phyloP scores from a whole-genome alignment of 2,329 filamentous ascomycete species.

The Orbilia ellipsospora region DNA sequence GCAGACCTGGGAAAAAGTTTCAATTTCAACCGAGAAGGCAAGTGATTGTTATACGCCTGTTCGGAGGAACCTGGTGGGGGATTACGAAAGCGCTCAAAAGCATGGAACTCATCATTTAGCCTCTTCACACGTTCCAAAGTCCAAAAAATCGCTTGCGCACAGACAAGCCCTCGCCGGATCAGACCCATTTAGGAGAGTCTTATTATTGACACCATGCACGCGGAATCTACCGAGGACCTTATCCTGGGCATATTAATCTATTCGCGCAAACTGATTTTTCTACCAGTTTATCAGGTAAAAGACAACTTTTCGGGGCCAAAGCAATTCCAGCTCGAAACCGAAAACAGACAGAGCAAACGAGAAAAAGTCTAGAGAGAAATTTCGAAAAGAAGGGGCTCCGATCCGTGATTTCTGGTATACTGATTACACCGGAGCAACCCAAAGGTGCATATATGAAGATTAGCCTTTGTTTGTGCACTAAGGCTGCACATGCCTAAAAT shows the following conservation, averaged over 20 bases:
- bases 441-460: no score
- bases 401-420: no score
- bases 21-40: slow-evolving; percentile 21
- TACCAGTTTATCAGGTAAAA: no score
- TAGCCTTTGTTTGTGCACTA: slow-evolving; percentile 17
- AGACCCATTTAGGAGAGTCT: slow-evolving; percentile 16
- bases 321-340: neutral
- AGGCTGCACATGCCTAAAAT: slow-evolving; percentile 51
- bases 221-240: slow-evolving; percentile 42
- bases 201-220: slow-evolving; percentile 19
- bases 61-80: slow-evolving; percentile 47
- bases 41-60: slow-evolving; percentile 12
- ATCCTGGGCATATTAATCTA: neutral
- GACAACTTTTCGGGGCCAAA: slow-evolving; percentile 3
- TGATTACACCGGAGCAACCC: no score
- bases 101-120: slow-evolving; percentile 34
- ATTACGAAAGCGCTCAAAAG: slow-evolving; percentile 32
- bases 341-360: neutral
- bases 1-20: neutral
- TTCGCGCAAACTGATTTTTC: no score
- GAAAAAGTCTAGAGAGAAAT: neutral
- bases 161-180: slow-evolving; percentile 39
- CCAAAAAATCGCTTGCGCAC: slow-evolving; percentile 37
- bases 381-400: no score
- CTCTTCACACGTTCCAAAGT: slow-evolving; percentile 30